Base-by-base conservation (phyloP, 768 basidiomycete species). In the Lentinula boryana region DNA sequence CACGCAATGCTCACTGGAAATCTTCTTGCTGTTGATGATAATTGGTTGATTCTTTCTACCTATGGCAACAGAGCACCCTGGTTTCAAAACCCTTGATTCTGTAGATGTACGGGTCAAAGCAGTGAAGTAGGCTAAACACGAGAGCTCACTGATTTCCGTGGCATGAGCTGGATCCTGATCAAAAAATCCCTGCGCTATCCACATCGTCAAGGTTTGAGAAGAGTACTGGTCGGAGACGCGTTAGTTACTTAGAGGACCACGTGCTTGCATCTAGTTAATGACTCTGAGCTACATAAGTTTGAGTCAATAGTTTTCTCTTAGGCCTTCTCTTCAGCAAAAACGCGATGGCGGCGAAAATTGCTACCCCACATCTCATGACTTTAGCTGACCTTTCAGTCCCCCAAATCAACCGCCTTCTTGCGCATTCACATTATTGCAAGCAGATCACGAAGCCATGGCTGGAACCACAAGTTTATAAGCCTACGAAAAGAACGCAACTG, bases 331-430 rank as follows among this genome's bases (percentile, higher is more conserved):
- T 36, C 52, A 38, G 13, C 36, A 8, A 38, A 38, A 38, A 38
- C 27, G 27, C 36, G 36, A 55, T 56, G 55, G 55, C 55, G 4
- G 13, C 57, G 7, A 46, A 16, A 58, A 10, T 58, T 33, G 18
- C 27, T n/a, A 63, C 65, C 57, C 92, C 89, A 0, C 91, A 91
- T 72, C 78, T 97, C 2, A 83, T 95, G 82, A 91, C 92, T 8
- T 79, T 97, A 65, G 96, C 94, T 3, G 95, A 98, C 77, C 83
- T 98, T 18, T 80, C 82, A 36, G 85, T 82, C 13, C 79, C 80
- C 2, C 90, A 96, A 69, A 92, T 98, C 43, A 69, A 78, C 51
- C 79, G 81, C 1, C 69, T 93, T 36, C 71, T 98, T 40, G 67
- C 70, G 1, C 85, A 89, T 68, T 84, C 95, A 0, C 75, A 84